A percentile compares a stretch with the other conserved stretches of the same genome.
Evolutionary conservation across 2,329 filamentous ascomycete genomes (phyloP).

Genomic region (Dactylonectria macrodidyma): DNA sequence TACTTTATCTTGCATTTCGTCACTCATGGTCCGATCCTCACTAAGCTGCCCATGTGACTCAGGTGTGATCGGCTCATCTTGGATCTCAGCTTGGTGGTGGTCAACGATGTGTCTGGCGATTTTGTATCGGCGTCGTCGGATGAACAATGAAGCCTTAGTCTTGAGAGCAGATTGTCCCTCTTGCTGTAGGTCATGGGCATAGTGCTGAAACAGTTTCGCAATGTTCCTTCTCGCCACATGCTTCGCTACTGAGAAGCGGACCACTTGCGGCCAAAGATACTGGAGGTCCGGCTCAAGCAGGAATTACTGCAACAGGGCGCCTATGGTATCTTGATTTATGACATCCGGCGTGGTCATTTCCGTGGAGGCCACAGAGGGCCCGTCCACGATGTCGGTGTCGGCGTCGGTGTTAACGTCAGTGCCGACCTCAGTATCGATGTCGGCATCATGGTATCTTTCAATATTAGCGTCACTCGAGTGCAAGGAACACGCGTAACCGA

Average conservation of each 20-base stretch:
- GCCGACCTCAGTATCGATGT: not conserved
- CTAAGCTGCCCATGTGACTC: not conserved
- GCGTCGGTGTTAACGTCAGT: not conserved
- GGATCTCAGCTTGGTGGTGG: not conserved
- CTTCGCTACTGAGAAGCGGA: not conserved
- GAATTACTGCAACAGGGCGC: not conserved
- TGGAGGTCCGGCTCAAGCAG: not conserved
- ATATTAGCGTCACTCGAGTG: conserved; percentile 30
- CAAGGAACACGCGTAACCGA: conserved; percentile 80
- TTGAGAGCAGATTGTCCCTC: not conserved
- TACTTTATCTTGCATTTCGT: not conserved
- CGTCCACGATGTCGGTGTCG: not conserved
- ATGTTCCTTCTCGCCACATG: not conserved
- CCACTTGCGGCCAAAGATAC: conserved; percentile 18
- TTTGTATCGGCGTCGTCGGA: not conserved
- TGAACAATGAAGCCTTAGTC: not conserved
- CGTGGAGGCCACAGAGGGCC: not conserved
- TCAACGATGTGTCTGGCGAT: conserved; percentile 12
- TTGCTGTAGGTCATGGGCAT: conserved; percentile 2
- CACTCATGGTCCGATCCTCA: not conserved
- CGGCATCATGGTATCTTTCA: not conserved
- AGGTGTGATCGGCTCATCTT: not conserved
- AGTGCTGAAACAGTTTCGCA: not conserved
- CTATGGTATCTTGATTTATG: conserved; percentile 1
- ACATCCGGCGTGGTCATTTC: not conserved